Evolutionary conservation across 2,329 filamentous ascomycete species (phyloP), one percentile per base, ranked within the genome.

Genomic region (Phoma herbarum): DNA sequence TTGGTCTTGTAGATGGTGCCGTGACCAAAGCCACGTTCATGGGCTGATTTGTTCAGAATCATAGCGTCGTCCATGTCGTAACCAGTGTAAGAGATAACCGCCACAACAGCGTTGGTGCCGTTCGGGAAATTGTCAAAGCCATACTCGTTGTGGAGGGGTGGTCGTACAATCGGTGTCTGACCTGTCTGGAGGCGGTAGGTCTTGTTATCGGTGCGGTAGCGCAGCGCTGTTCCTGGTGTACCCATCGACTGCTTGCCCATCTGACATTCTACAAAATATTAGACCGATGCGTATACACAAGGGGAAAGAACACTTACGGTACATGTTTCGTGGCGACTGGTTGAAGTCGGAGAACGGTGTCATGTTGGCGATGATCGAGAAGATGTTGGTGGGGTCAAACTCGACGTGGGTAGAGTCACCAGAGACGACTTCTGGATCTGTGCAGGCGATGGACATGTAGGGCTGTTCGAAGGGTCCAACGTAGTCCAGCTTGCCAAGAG

Each of bases 11-110:
- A 99, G 69, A 99, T 93, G 5, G 93, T 96, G 54, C 95, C 95
- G 72, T 98, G 88, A 35, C 93, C 94, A 72, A 99, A 98, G 14
- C 95, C 95, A 67, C 95, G 88, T 79, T 99, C 95, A 77, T 97
- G 92, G 2, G 94, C 89, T 20, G 93, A 97, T 78, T 98, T 98
- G 83, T 98, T 98, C 75, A 99, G 84, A 75, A 99, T 98, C 94
- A 98, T 98, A 75, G 95, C 95, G 80, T 99, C 95, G 84, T 99
- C 95, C 95, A 99, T 99, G 84, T 99, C 95, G 80, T 98, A 99
- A 50, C 94, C 95, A 2, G 94, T 98, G 78, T 99, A 99, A 0
- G 94, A 97, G 64, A 99, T 97, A 77, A 99, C 96, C 59, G 95
- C 95, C 58, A 99, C 95, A 37, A 98, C 88, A 9, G 93, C 92